Evolutionary conservation across 202 grass and related monocot genomes (phyloP).

Genomic region (Eragrostis tef): DNA sequence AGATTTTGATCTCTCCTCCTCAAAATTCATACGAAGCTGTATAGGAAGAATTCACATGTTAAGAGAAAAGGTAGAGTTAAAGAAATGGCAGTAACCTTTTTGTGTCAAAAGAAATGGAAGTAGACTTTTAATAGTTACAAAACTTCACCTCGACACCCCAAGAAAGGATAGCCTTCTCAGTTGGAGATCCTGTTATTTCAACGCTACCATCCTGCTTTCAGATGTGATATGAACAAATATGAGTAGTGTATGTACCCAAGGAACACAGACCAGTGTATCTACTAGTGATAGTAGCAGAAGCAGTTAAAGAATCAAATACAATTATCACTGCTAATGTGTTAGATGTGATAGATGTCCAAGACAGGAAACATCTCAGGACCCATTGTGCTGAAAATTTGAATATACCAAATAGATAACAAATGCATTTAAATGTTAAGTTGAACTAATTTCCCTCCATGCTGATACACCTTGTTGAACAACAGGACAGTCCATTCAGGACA

Average conservation of each 20-base stretch:
- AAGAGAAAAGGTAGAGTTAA: constrained; percentile 43
- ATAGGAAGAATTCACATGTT: constrained; percentile 40
- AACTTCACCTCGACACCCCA: constrained; percentile 80
- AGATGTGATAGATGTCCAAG: constrained; percentile 2
- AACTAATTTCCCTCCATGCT: not conserved
- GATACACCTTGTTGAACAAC: constrained; percentile 29
- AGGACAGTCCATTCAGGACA: constrained; percentile 15
- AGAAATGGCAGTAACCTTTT: not conserved
- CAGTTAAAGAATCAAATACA: not conserved
- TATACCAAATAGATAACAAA: constrained; percentile 25
- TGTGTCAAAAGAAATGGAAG: constrained; percentile 10
- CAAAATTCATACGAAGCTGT: constrained; percentile 85
- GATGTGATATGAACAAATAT: constrained; percentile 29
- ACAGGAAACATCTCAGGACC: constrained; percentile 11
- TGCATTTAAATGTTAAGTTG: not conserved
- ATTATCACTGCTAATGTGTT: constrained; percentile 4
- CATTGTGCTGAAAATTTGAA: not conserved
- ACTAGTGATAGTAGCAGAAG: constrained; percentile 30
- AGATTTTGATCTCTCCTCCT: constrained; percentile 73
- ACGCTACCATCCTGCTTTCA: constrained; percentile 58
- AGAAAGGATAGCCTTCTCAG: constrained; percentile 90
- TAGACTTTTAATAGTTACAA: not conserved
- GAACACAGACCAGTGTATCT: not conserved
- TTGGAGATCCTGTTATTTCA: constrained; percentile 89
- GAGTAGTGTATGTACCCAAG: constrained; percentile 13